Evolutionary conservation across 2,329 filamentous ascomycete species (phyloP), one percentile per base, ranked within the genome.

Genomic region (Rhynchosporium secalis): DNA sequence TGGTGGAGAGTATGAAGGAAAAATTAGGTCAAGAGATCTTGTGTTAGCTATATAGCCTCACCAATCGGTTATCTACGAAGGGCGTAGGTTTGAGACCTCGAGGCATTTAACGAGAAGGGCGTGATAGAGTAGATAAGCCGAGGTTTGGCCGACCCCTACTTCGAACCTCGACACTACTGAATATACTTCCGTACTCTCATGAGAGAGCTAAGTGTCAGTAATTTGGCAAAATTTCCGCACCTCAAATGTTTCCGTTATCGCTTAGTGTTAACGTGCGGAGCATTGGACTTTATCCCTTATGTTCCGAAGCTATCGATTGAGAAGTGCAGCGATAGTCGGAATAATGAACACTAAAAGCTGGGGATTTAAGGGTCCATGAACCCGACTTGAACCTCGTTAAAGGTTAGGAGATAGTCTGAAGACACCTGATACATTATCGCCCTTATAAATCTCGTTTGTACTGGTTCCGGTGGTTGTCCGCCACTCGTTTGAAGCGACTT

Each of bases 71-170:
- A 20, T 20, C 20, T 10, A 10, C 33, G 40, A 45, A 56, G 54
- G 54, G 54, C 54, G 54, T 46, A 10, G 2, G 29, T 31, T 10
- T 20, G 8, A 4, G 5, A 8, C 4, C 13, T 33, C 31, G 54
- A 33, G 54, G 13, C 8, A 33, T 56, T 46, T n/a, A 20, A 29
- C 3, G 9, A 43, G 40, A 56, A 56, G 54, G 54, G 54, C 54
- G 54, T 56, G 40, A 46, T 40, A 40, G 51, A 54, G 3, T 20
- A 29, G 54, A n/a, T 45, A n/a, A 36, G 54, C 54, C 54, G 54
- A 56, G 28, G 40, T 43, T 56, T 56, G 20, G 13, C 54, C 54
- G 54, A 10, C 38, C 9, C 2, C 6, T 40, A 56, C 54, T 28
- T 56, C 15, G 36, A 40, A 56, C 7, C 15, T 20, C 20, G n/a